Conservation (phyloP, 805 yeast genomes). For the Naumovozyma baii region DNA sequence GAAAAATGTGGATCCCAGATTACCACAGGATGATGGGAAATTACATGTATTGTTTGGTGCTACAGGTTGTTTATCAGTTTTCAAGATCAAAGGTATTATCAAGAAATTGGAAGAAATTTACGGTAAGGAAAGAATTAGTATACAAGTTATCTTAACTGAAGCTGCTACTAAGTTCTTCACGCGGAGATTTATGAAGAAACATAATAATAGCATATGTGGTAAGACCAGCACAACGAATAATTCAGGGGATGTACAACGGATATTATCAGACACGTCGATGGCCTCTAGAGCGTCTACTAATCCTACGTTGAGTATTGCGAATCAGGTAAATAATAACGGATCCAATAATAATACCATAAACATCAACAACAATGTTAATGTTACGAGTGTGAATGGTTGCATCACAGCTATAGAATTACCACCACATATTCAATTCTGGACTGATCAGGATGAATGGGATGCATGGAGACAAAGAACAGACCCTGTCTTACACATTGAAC, state of each 20-base stretch:
- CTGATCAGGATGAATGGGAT: slow-evolving; percentile 89
- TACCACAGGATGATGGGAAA: slow-evolving; percentile 77
- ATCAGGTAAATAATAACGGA: no score
- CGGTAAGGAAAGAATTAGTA: slow-evolving; percentile 65
- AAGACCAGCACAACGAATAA: not conserved
- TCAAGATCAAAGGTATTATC: slow-evolving; percentile 68
- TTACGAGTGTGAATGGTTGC: not conserved
- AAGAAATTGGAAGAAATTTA: slow-evolving; percentile 73
- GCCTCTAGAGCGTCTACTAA: not conserved
- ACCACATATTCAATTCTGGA: slow-evolving; percentile 74
- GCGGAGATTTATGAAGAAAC: slow-evolving; percentile 13
- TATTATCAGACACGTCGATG: slow-evolving; percentile 3
- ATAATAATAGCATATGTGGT: not conserved
- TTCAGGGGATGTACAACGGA: slow-evolving; percentile 2
- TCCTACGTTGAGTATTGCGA: not conserved
- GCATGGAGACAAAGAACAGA: slow-evolving; percentile 71
- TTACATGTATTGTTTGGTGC: slow-evolving; percentile 79
- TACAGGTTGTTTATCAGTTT: slow-evolving; percentile 81
- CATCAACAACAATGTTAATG: not conserved
- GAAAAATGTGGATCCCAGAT: slow-evolving; percentile 49
- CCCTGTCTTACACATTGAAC: slow-evolving; percentile 89
- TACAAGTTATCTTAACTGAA: slow-evolving; percentile 76
- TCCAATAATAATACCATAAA: not conserved
- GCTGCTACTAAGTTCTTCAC: slow-evolving; percentile 68
- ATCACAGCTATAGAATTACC: slow-evolving; percentile 41